Evolutionary conservation across 148 eudicot genomes (phyloP).

Genomic region (Diospyros lotus): DNA sequence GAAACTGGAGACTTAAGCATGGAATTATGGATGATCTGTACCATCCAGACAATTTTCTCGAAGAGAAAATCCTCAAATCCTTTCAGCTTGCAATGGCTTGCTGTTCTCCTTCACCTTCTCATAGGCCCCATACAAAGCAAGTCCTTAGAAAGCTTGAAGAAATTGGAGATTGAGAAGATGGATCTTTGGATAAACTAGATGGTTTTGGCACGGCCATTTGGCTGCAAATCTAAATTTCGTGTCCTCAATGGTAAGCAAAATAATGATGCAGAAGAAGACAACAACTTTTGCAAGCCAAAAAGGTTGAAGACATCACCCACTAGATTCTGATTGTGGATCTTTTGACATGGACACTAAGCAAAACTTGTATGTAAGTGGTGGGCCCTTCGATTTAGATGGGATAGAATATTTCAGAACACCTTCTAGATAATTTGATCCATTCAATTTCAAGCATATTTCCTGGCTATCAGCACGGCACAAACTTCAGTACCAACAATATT

Average conservation of each 20-base stretch:
- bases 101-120: conserved; percentile 80
- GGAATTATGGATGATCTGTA: conserved; percentile 28
- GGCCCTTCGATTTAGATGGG: neutral
- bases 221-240: neutral
- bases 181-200: neutral
- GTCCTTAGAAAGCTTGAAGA: conserved; percentile 71
- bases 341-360: too few relatives aligned
- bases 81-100: conserved; percentile 85
- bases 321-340: neutral
- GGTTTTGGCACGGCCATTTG: neutral
- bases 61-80: conserved; percentile 56
- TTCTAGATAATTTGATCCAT: too few relatives aligned
- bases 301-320: neutral
- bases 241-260: neutral
- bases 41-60: conserved; percentile 36
- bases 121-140: conserved; percentile 66
- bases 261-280: conserved; percentile 6
- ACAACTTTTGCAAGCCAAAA: neutral
- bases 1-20: conserved; percentile 37
- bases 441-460: too few relatives aligned
- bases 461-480: too few relatives aligned
- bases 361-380: neutral
- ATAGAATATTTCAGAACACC: conserved; percentile 4
- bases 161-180: conserved; percentile 31
- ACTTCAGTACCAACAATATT: too few relatives aligned